These are phyloP conservation scores for Aspergillus ustus DNA, from an alignment of 2,329 filamentous ascomycete genomes.

Conservation along the genomic window DNA sequence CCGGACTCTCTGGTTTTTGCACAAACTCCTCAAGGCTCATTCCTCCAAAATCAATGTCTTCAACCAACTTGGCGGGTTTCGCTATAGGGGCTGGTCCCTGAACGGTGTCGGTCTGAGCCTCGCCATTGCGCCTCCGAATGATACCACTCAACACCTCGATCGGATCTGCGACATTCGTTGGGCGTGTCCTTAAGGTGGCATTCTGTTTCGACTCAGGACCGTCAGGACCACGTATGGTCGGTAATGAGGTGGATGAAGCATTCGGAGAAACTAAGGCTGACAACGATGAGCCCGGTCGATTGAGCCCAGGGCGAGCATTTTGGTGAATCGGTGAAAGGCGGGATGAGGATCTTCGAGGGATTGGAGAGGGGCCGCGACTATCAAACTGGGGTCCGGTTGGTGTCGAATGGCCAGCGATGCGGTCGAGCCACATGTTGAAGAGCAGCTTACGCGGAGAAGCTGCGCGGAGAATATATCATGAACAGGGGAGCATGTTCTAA, in stretches of 20 bases:
- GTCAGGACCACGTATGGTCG: constrained; percentile 66
- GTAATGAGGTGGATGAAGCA: constrained; percentile 76
- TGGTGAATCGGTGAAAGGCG: constrained; percentile 71
- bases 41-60: constrained; percentile 77
- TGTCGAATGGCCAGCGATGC: constrained; percentile 74
- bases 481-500: not conserved
- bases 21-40: constrained; percentile 77
- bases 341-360: constrained; percentile 68
- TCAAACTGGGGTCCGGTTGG: constrained; percentile 65
- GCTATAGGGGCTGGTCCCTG: constrained; percentile 1
- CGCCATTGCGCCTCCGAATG: constrained; percentile 49
- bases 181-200: constrained; percentile 52
- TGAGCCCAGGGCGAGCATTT: constrained; percentile 69
- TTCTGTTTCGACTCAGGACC: constrained; percentile 69
- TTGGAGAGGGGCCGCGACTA: constrained; percentile 72
- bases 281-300: constrained; percentile 75
- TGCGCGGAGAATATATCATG: constrained; percentile 16
- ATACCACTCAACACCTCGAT: constrained; percentile 70
- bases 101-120: constrained; percentile 21
- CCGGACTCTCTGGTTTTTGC: constrained; percentile 38
- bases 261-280: constrained; percentile 73
- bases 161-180: constrained; percentile 67
- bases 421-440: constrained; percentile 82
- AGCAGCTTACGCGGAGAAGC: constrained; percentile 16
- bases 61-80: constrained; percentile 56